Evolutionary conservation across 805 yeast genomes (phyloP).

Genomic region (Naumovozyma castellii): DNA sequence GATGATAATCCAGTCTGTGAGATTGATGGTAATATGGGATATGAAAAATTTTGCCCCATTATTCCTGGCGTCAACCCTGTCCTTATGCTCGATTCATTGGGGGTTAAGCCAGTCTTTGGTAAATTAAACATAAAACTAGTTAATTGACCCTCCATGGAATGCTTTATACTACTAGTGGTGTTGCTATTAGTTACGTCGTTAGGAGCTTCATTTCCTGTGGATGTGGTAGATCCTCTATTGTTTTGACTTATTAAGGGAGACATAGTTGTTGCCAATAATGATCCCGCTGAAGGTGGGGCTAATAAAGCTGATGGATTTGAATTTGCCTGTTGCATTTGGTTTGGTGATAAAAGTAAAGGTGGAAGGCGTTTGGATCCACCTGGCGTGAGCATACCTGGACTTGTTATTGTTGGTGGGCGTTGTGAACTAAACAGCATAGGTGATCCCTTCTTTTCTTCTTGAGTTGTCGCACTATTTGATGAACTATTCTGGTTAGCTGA

Average conservation of each 20-base stretch:
- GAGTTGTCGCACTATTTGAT: not conserved
- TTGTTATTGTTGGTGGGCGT: conserved; percentile 20
- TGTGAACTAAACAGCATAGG: conserved; percentile 4
- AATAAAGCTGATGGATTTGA: not conserved
- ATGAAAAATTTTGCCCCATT: conserved; percentile 18
- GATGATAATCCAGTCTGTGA: not conserved
- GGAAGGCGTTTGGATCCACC: conserved; percentile 50
- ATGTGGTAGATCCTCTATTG: not conserved
- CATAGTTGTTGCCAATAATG: not conserved
- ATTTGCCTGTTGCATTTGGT: not conserved
- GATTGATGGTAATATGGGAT: conserved; percentile 14
- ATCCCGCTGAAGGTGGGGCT: not conserved
- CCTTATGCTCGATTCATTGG: conserved; percentile 64
- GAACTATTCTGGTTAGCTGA: not conserved
- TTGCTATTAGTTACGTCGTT: not conserved
- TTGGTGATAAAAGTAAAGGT: conserved; percentile 25
- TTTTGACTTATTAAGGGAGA: not conserved
- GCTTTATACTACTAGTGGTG: not conserved
- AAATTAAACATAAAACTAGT: conserved; percentile 18
- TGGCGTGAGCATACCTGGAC: conserved; percentile 45
- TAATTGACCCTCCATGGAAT: conserved; percentile 6
- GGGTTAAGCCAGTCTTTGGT: conserved; percentile 53
- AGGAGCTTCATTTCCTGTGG: not conserved
- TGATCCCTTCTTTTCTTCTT: not conserved
- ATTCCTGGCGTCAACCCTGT: conserved; percentile 62